Percentiles rank a stretch among this genome's conserved stretches.
phyloP scores from a whole-genome alignment of 2,329 filamentous ascomycete species.

The Zasmidium citrigriseum region DNA sequence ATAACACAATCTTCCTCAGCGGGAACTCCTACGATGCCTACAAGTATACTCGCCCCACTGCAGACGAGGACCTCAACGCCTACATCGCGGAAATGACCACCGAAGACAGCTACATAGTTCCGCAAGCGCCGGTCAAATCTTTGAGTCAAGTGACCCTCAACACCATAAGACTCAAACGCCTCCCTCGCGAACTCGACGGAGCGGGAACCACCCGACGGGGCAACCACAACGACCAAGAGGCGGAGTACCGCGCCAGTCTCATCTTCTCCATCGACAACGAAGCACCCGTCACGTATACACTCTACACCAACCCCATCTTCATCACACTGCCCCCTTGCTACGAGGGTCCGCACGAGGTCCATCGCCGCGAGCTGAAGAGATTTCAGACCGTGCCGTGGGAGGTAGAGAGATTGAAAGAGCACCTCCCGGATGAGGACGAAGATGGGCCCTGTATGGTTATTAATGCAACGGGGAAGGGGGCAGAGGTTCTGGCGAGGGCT shows the following conservation, averaged over 20 bases:
- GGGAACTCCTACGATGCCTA: neutral
- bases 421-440: no score
- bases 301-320: slow-evolving; percentile 3
- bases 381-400: neutral
- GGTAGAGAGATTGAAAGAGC: no score
- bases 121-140: neutral
- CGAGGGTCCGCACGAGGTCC: neutral
- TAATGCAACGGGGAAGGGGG: no score
- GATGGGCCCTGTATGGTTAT: no score
- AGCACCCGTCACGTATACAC: neutral
- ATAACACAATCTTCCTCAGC: slow-evolving; percentile 1
- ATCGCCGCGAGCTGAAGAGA: neutral
- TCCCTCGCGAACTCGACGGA: no score
- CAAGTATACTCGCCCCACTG: neutral
- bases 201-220: neutral
- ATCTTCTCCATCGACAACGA: neutral
- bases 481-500: no score
- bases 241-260: slow-evolving; percentile 2
- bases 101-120: neutral
- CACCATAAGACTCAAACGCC: no score
- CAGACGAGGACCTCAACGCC: neutral
- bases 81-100: slow-evolving; percentile 2
- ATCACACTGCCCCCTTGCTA: slow-evolving; percentile 1
- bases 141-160: neutral
- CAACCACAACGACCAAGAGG: no score